Base-by-base conservation (phyloP, 2,329 filamentous ascomycete species). In the Aspergillus bombycis region DNA sequence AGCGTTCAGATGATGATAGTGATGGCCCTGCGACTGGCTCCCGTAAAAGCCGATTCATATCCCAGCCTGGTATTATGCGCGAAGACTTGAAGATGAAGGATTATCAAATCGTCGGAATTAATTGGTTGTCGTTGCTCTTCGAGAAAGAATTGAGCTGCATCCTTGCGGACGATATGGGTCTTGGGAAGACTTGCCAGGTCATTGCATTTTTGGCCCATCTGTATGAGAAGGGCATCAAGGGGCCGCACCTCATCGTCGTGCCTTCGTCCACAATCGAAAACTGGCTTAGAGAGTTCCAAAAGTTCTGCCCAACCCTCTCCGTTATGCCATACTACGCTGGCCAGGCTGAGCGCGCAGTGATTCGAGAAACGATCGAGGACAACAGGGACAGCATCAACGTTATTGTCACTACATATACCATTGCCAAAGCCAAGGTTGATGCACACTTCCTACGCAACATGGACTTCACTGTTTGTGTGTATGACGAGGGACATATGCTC, bases 121-220 rank as follows among this genome's bases (percentile, higher is more conserved):
- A 98, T 74, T 99, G 95, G 95, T 86, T 99, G 73, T 88, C 89
- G 61, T 80, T 98, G 53, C 84, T 99, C 16, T 96, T 93, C 80
- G 85, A 89, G 58, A 89, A 91, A 62, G 85, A 89, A 32, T 86
- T 96, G 58, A 94, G 92, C 53, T 94, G 93, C 66, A 98, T 99
- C 62, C 83, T 99, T 21, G 95, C 95, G 1, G 95, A 99, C 75
- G 95, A 99, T 75, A 99, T 99, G 95, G 95, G 83, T 53, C 82
- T 94, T 46, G 95, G 95, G 53, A 99, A 99, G 83, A 99, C 95
- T 0, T 97, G 93, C 71, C 94, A 99, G 73, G 93, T 98, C 65
- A 97, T 99, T 69, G 89, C 93, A 0, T 93, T 99, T 71, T 84
- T 99, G 53, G 91, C 93, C 19, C 90, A 97, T 71, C 82, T 99